phyloP scores from a whole-genome alignment of 2,329 filamentous ascomycete genomes.

The Fonsecaea multimorphosa region DNA sequence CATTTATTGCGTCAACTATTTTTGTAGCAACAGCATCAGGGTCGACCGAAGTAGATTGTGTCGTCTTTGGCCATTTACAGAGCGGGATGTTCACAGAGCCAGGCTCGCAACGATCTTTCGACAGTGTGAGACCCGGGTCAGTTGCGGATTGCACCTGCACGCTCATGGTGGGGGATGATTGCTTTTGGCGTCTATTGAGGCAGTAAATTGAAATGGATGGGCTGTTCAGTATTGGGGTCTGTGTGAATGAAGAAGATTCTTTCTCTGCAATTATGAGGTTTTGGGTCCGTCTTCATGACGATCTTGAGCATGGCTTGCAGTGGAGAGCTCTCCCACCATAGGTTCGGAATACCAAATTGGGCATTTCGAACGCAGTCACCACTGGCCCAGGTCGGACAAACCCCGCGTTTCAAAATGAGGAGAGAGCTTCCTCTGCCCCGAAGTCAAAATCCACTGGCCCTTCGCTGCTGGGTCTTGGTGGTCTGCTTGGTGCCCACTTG shows the following conservation, averaged over 20 bases:
- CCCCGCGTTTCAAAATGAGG: not conserved
- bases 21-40: constrained; percentile 47
- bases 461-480: not conserved
- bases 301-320: not conserved
- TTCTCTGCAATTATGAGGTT: not conserved
- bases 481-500: not conserved
- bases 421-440: not conserved
- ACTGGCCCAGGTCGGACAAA: not conserved
- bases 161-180: constrained; percentile 19
- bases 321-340: not conserved
- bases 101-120: constrained; percentile 54
- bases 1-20: constrained; percentile 50
- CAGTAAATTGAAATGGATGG: not conserved
- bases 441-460: not conserved
- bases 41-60: constrained; percentile 45
- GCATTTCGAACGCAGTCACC: not conserved
- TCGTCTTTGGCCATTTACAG: constrained; percentile 51
- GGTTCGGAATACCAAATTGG: not conserved
- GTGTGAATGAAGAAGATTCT: not conserved
- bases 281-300: not conserved
- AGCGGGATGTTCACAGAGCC: constrained; percentile 62
- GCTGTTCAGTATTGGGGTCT: not conserved
- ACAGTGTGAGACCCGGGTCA: constrained; percentile 40
- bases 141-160: constrained; percentile 27
- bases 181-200: not conserved